Conservation (phyloP, 1,284 basidiomycete genomes). For the Neonothopanus nambi region DNA sequence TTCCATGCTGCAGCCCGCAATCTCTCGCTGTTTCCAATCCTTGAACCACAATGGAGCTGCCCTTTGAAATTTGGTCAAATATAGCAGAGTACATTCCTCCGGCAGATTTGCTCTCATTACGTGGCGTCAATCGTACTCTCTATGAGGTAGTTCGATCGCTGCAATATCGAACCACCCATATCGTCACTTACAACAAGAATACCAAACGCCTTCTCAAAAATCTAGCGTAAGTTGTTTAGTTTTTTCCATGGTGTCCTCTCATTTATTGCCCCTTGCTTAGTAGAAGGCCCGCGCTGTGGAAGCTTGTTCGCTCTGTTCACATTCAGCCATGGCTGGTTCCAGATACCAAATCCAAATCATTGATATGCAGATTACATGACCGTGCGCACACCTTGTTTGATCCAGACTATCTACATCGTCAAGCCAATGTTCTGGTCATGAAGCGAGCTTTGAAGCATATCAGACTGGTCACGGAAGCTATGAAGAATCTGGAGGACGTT, state of each 20-base stretch:
- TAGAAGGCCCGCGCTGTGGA: conserved; percentile 15
- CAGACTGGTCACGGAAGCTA: conserved; percentile 28
- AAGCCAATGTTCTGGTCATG: conserved; percentile 28
- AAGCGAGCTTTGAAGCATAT: conserved; percentile 37
- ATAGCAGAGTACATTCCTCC: conserved; percentile 30
- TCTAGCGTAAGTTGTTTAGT: conserved; percentile 28
- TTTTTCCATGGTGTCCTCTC: no score
- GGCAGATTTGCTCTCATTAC: conserved; percentile 24
- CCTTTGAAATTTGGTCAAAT: conserved; percentile 34
- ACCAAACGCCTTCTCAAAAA: conserved; percentile 32
- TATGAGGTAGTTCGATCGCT: conserved; percentile 27
- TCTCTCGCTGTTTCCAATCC: neutral
- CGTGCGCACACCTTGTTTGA: conserved; percentile 30
- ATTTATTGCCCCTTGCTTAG: no score
- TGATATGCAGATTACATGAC: conserved; percentile 13
- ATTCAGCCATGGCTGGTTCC: conserved; percentile 40
- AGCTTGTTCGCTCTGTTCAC: conserved; percentile 32
- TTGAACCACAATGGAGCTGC: conserved; percentile 11
- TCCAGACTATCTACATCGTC: conserved; percentile 28
- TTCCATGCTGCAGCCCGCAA: neutral
- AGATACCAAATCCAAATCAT: conserved; percentile 13
- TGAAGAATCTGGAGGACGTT: conserved; percentile 31
- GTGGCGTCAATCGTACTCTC: conserved; percentile 31
- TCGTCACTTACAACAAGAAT: conserved; percentile 29
- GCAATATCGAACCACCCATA: conserved; percentile 27